Base-by-base conservation (phyloP, 495 filamentous ascomycete genomes). In the Xylaria grammica region DNA sequence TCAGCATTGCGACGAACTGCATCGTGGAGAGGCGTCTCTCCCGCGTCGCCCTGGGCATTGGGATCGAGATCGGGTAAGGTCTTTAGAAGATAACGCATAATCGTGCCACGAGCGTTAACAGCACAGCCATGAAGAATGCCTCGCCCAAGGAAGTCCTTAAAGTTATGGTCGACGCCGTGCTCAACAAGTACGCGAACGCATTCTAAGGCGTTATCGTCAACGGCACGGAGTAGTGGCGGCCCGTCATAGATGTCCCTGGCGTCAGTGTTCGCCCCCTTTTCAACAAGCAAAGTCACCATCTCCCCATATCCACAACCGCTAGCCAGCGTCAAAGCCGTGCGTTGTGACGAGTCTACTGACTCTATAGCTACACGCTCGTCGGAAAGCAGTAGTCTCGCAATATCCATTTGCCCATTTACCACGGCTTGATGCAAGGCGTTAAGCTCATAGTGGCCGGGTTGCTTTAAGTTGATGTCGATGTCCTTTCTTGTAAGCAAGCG, bases 151-250 rank as follows among this genome's bases (percentile, higher is more conserved):
- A 19, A 19, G 17, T n/a, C n/a, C n/a, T 48, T 48, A 15, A 48
- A 24, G 5, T 5, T n/a, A 15, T 48, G 45, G 45, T 48, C 22
- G 45, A 15, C 45, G 17, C 45, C 45, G 17, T 24, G 17, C 17
- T 48, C 45, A 24, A 48, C 17, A n/a, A 48, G 22, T 19, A 48
- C n/a, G 22, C 45, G 45, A 48, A 48, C 45, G 22, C 45, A 48
- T 24, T 48, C 45, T 15, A 48, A 24, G 22, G n/a, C n/a, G 22
- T 24, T 24, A 5, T 19, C 17, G 45, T 48, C n/a, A 24, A 48
- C 45, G n/a, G 45, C 45, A n/a, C 45, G 22, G n/a, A 48, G 45
- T 24, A 48, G 45, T 24, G 45, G n/a, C n/a, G 45, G 17, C 5
- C 17, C 17, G n/a, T 24, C 45, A 24, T 24, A 19, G 45, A 19